Evolutionary conservation across 164 flowering plant species (phyloP).

Genomic region (Piper longum): DNA sequence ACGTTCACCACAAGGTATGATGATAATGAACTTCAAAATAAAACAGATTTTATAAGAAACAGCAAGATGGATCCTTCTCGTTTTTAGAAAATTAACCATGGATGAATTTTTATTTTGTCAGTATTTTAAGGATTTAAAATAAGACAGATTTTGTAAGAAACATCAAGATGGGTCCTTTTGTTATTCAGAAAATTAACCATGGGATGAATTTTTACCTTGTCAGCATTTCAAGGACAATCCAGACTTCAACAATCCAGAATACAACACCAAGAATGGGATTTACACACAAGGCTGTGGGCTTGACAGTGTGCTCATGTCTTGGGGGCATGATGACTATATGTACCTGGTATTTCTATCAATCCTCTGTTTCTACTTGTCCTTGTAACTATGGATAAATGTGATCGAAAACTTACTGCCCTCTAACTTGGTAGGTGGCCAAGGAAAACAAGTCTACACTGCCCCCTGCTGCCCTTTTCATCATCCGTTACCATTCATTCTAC

Average conservation of each 20-base stretch:
- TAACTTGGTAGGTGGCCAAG: constrained; percentile 47
- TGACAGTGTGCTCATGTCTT: constrained; percentile 50
- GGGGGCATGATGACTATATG: constrained; percentile 85
- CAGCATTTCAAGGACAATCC: constrained; percentile 28
- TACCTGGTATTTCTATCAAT: constrained; percentile 34
- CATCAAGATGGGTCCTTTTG: too few species aligned
- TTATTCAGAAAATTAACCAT: too few species aligned
- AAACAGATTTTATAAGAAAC: too few species aligned
- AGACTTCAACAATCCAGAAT: constrained; percentile 36
- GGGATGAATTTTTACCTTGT: too few species aligned
- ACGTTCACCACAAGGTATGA: constrained; percentile 52
- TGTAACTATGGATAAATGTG: too few species aligned
- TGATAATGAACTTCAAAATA: too few species aligned
- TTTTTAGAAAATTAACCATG: not conserved
- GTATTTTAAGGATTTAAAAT: too few species aligned
- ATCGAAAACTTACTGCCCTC: not conserved
- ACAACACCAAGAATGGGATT: constrained; percentile 41
- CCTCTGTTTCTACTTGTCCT: too few species aligned
- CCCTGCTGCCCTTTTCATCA: constrained; percentile 56
- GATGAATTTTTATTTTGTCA: not conserved
- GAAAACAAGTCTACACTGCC: constrained; percentile 54
- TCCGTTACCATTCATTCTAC: constrained; percentile 72
- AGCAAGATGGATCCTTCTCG: not conserved
- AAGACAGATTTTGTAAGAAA: too few species aligned
- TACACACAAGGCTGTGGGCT: constrained; percentile 60